Evolutionary conservation across 78 protist species (phyloP).

Genomic region (Dictyostelium intermedium): DNA sequence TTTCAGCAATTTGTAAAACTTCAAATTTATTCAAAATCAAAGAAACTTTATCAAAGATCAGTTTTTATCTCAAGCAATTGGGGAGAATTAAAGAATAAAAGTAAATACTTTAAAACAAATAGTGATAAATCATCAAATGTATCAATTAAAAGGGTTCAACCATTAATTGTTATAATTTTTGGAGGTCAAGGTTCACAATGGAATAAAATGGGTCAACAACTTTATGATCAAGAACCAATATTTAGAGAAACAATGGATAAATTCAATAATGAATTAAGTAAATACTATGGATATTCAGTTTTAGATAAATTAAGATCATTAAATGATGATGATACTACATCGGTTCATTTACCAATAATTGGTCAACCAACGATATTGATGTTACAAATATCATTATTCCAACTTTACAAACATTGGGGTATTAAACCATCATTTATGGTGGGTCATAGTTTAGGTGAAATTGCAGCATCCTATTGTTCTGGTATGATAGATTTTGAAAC

Average conservation of each 20-base stretch:
- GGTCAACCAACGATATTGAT: conserved; percentile 65
- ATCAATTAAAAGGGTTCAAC: not conserved
- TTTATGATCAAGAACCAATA: conserved; percentile 7
- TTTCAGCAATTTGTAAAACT: conserved; percentile 9
- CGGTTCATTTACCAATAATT: conserved; percentile 25
- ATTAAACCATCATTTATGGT: conserved; percentile 23
- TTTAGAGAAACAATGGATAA: not conserved
- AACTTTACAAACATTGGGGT: conserved; percentile 28
- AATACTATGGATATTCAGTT: conserved; percentile 29
- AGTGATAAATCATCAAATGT: not conserved
- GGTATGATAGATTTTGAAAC: not conserved
- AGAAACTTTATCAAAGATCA: not conserved
- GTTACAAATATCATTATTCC: conserved; percentile 37
- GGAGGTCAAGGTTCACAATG: conserved; percentile 83
- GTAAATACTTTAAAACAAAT: not conserved
- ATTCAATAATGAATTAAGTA: not conserved
- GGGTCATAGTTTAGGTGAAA: conserved; percentile 79
- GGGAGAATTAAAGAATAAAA: not conserved
- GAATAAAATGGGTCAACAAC: conserved; percentile 33
- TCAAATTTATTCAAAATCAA: not conserved
- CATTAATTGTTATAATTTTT: conserved; percentile 23
- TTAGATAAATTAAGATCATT: not conserved
- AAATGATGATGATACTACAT: not conserved
- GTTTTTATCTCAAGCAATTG: conserved; percentile 13
- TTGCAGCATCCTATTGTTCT: conserved; percentile 29